Conservation (phyloP, 2,329 filamentous ascomycete genomes). For the Pseudomassariella vexata region DNA sequence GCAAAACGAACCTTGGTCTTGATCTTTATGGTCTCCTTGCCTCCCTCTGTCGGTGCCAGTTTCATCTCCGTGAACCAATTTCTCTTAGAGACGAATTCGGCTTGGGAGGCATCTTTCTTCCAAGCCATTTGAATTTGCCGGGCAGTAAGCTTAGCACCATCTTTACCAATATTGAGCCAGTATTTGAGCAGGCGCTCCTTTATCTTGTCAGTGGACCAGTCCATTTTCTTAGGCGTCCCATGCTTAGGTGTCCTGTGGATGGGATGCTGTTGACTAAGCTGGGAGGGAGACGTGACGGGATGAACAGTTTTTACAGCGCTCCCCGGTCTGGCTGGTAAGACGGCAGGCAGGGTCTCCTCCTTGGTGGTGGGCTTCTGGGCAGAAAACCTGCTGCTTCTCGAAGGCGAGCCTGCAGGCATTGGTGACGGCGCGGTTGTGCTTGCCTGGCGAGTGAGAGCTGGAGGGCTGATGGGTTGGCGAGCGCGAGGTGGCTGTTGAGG, state of each 20-base stretch:
- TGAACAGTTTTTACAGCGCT: conserved; percentile 9
- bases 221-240: conserved; percentile 26
- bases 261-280: conserved; percentile 10
- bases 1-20: conserved; percentile 39
- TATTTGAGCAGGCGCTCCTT: conserved; percentile 32
- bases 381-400: conserved; percentile 9
- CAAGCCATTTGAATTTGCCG: conserved; percentile 40
- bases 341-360: conserved; percentile 12
- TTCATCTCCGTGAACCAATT: conserved; percentile 44
- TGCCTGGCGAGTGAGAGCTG: conserved; percentile 10
- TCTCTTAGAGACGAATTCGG: conserved; percentile 32
- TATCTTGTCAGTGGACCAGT: conserved; percentile 40
- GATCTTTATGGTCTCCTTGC: conserved; percentile 39
- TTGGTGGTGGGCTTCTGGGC: conserved; percentile 11
- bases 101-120: conserved; percentile 29
- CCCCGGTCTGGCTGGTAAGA: conserved; percentile 12
- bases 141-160: conserved; percentile 37
- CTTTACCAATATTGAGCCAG: conserved; percentile 36
- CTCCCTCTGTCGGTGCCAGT: conserved; percentile 22
- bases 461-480: conserved; percentile 14
- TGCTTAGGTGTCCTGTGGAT: conserved; percentile 22
- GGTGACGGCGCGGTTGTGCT: conserved; percentile 9
- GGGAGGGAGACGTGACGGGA: conserved; percentile 12
- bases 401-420: conserved; percentile 14
- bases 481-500: conserved; percentile 12